Evolutionary conservation across 2,329 filamentous ascomycete genomes (phyloP), one percentile per base, ranked within the genome.

Genomic region (Phialophora expanda): DNA sequence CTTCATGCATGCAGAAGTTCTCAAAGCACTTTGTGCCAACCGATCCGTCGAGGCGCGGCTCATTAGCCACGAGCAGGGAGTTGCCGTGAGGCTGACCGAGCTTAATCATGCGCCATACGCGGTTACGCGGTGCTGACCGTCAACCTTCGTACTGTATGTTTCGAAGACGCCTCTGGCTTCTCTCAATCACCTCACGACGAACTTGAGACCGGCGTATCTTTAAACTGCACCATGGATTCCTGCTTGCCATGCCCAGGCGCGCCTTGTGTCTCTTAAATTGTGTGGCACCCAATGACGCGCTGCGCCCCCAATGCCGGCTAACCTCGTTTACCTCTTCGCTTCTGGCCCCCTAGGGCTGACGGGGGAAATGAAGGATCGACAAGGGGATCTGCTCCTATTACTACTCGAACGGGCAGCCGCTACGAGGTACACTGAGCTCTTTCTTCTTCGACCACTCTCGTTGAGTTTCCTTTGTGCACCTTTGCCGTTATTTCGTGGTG

Each of bases 341-440:
- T 51, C 58, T 30, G 41, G 6, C 20, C 20, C 46, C 20, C 48
- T 61, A 61, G 48, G 58, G 58, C 58, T 61, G 28, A 61, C 58
- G 48, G 9, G 8, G 48, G 58, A 61, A 61, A 61, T 61, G 58
- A 61, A 61, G 58, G 58, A 38, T 60, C 48, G 46, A 51, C 14
- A n/a, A 48, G 30, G 57, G 46, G 58, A 61, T 61, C 58, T 38
- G 48, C 48, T 53, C 30, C 51, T 44, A 61, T 34, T 53, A 41
- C 58, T 61, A 61, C 58, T 38, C 58, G 26, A 61, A 61, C 22
- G 48, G 48, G n/a, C 12, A 30, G 22, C 28, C 9, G 32, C 58
- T 8, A 41, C n/a, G n/a, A n/a, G n/a, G n/a, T n/a, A n/a, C 48
- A 30, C n/a, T 24, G 34, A 41, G n/a, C 48, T 32, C 30, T 26